A percentile compares a stretch with the other conserved stretches of the same genome.
Evolutionary conservation across 2,329 filamentous ascomycete species (phyloP).

Genomic region (Calcarisporium arbuscula): DNA sequence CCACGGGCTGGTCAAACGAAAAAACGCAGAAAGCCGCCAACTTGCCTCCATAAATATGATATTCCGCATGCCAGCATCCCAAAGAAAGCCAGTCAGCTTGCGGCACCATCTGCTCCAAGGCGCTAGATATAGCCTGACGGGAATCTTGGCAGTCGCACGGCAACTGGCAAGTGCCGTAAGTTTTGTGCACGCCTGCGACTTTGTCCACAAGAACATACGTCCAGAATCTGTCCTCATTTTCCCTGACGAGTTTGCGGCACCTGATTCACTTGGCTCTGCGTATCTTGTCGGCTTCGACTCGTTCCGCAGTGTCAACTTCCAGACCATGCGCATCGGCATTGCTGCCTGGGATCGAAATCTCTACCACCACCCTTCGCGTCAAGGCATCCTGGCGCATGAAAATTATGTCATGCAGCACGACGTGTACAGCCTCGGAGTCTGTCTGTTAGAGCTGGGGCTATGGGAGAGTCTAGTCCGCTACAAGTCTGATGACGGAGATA

Average conservation of each 20-base stretch:
- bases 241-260: background rate
- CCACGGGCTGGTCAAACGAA: conserved; percentile 18
- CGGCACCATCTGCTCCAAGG: conserved; percentile 2
- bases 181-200: conserved; percentile 37
- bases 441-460: conserved; percentile 45
- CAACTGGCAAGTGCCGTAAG: conserved; percentile 14
- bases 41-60: conserved; percentile 8
- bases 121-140: conserved; percentile 20
- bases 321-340: conserved; percentile 24
- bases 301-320: conserved; percentile 13
- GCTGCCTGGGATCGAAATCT: conserved; percentile 30
- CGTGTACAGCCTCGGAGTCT: conserved; percentile 49
- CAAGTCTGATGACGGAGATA: background rate
- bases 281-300: conserved; percentile 13
- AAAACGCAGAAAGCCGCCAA: conserved; percentile 1
- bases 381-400: conserved; percentile 31
- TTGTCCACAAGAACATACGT: conserved; percentile 41
- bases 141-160: conserved; percentile 11
- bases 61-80: conserved; percentile 4
- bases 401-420: conserved; percentile 47
- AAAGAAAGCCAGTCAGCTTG: background rate
- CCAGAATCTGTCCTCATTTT: conserved; percentile 30
- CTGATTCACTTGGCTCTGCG: background rate
- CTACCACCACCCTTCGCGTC: conserved; percentile 43
- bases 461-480: conserved; percentile 31